Base-by-base conservation (phyloP, 345 rosid genomes). In the Hibiscus trionum region DNA sequence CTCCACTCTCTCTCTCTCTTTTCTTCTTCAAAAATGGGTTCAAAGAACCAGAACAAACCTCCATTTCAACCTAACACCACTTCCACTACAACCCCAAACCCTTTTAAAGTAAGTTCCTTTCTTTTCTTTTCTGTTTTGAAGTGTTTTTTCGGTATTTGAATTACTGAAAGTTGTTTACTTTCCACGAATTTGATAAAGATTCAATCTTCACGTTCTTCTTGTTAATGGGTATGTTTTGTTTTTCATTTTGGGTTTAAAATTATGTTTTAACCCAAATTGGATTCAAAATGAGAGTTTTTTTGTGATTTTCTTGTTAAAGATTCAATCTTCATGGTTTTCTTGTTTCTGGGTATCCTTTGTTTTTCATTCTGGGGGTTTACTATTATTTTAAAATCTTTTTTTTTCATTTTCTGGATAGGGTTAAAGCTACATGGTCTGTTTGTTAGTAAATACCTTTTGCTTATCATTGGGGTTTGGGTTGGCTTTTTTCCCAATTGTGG, bases 31-130 rank as follows among this genome's bases (percentile, higher is more conserved):
- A 72, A 69, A 75, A 74, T 80, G 82, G 72, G 70, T 76, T 74
- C 82, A 42, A 77, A 79, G 75, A 77, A 72, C 73, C 81, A 87
- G 88, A 84, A 83, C 81, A 86, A 76, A 69, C 88, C 90, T 80
- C 85, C 93, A 80, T 72, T 86, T 73, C 82, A 80, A 70, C 57
- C 72, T 24, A 60, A 29, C 27, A 57, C 60, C 19, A 33, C 50
- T 39, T 44, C 68, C 56, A 29, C n/a, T 21, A 27, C 71, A 7
- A 17, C 71, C 11, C 63, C 75, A 21, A 61, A 42, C 76, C 46
- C 81, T 82, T 72, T 84, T 65, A 74, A 76, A 77, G 90, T 86
- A 73, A 81, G 86, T 53, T 27, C 26, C 64, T 67, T 71, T 73
- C 64, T 66, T 44, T 44, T 44, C 47, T 11, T 44, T 44, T 72